Conservation (phyloP, 306 rosid species). For the Psophocarpus tetragonolobus region DNA sequence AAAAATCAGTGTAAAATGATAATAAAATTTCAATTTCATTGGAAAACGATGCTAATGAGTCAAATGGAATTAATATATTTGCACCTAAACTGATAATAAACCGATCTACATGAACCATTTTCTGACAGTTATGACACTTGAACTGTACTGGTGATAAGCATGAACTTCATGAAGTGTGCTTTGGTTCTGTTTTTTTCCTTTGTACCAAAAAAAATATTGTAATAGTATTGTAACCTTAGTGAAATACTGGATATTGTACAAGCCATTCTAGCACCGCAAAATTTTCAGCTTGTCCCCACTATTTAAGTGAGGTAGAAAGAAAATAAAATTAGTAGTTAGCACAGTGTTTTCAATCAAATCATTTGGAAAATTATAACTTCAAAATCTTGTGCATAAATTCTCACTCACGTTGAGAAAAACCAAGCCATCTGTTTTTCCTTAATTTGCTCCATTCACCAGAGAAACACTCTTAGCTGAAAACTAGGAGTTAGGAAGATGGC, state of each 20-base stretch:
- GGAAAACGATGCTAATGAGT: too few species aligned
- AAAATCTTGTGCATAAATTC: background rate
- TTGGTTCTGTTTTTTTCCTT: background rate
- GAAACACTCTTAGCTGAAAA: background rate
- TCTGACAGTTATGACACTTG: background rate
- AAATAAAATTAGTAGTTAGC: background rate
- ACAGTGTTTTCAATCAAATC: background rate
- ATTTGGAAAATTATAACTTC: background rate
- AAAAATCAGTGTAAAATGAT: too few species aligned
- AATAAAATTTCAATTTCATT: too few species aligned
- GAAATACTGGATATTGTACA: background rate
- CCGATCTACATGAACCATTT: background rate
- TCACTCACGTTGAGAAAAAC: background rate
- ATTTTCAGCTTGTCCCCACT: background rate
- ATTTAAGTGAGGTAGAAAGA: background rate
- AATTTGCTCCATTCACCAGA: background rate
- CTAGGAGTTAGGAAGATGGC: constrained; percentile 6
- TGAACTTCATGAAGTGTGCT: background rate
- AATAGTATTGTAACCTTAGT: background rate
- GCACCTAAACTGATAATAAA: too few species aligned
- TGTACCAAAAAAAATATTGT: background rate
- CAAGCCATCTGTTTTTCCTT: background rate
- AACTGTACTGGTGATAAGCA: background rate
- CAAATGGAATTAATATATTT: too few species aligned
- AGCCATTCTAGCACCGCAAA: background rate